Base-by-base conservation (phyloP, 305 asterid species). In the Fraxinus dipetala region DNA sequence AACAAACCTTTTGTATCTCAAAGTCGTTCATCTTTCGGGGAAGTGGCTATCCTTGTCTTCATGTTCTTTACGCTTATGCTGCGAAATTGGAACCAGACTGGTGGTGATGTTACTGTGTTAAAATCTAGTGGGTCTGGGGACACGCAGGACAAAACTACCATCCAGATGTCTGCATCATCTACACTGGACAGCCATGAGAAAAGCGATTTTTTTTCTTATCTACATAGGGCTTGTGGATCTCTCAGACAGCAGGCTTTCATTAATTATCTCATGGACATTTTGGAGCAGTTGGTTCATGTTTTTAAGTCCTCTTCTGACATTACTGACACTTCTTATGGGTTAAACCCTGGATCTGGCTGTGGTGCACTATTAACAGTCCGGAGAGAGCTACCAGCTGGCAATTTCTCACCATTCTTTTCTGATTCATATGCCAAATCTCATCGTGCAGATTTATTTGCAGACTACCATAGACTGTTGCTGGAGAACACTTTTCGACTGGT, bases 1-100 rank as follows among this genome's bases (percentile, higher is more conserved):
- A 86, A 85, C 80, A 91, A 89, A 84, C 93, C 95, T 45, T 92
- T 92, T 85, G 90, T 76, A 35, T 92, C 97, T 48, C 92, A 89
- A 84, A 90, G 79, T 38, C 95, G 96, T 75, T 92, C 98, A 77
- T 82, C 98, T 72, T 95, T 89, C 89, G 99, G 98, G 80, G 99
- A 96, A 87, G 95, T 92, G 76, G 77, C 92, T 65, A 93, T 96
- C 82, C 98, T 96, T 81, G 80, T 95, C 77, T 93, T 93, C 85
- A 96, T 95, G 98, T 96, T 93, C 91, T 95, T 92, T 86, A 94
- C 99, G 51, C 96, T 95, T 78, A 95, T 96, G 99, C 89, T 96
- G 74, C 94, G 99, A 69, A 96, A 96, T 89, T 96, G 99, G 99
- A 93, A 96, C 88, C 99, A 96, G 79, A 95, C 98, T 22, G 93